Conservation (phyloP, 108 stramenopile genomes). For the Phaeodactylum tricornutum region DNA sequence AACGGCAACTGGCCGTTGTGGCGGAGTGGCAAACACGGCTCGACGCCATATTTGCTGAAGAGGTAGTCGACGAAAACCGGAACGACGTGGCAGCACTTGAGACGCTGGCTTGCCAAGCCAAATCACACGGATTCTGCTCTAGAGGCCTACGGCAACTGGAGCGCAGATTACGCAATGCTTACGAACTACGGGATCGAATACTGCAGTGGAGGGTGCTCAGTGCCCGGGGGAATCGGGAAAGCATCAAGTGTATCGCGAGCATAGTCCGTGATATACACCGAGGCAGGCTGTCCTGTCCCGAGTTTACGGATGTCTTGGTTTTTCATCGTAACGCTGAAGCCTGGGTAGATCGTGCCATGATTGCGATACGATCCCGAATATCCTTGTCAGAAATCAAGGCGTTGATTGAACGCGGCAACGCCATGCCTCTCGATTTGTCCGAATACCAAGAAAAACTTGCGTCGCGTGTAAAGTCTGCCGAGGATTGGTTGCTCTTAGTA, state of each 20-base stretch:
- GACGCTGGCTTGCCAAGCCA: too few species aligned
- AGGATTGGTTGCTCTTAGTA: slow-evolving; percentile 52
- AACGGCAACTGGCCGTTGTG: slow-evolving; percentile 18
- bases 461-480: slow-evolving; percentile 31
- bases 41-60: slow-evolving; percentile 20
- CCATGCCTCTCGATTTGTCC: slow-evolving; percentile 50
- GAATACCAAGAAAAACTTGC: slow-evolving; percentile 64
- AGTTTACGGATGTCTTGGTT: slow-evolving; percentile 26
- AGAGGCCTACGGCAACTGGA: slow-evolving; percentile 40
- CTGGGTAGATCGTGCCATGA: slow-evolving; percentile 68
- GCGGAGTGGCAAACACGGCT: slow-evolving; percentile 37
- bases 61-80: slow-evolving; percentile 10
- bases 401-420: slow-evolving; percentile 38
- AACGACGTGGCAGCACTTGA: too few species aligned
- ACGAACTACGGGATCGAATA: slow-evolving; percentile 40
- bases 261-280: slow-evolving; percentile 58
- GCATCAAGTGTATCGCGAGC: slow-evolving; percentile 34
- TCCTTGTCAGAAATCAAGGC: slow-evolving; percentile 54
- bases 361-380: slow-evolving; percentile 67
- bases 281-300: slow-evolving; percentile 44
- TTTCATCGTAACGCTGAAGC: slow-evolving; percentile 38
- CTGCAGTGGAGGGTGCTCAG: slow-evolving; percentile 24
- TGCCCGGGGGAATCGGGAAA: slow-evolving; percentile 23
- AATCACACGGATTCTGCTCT: slow-evolving; percentile 21
- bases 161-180: slow-evolving; percentile 37